Conservation (phyloP, 2,329 filamentous ascomycete genomes). For the Waltergamsia citrina region DNA sequence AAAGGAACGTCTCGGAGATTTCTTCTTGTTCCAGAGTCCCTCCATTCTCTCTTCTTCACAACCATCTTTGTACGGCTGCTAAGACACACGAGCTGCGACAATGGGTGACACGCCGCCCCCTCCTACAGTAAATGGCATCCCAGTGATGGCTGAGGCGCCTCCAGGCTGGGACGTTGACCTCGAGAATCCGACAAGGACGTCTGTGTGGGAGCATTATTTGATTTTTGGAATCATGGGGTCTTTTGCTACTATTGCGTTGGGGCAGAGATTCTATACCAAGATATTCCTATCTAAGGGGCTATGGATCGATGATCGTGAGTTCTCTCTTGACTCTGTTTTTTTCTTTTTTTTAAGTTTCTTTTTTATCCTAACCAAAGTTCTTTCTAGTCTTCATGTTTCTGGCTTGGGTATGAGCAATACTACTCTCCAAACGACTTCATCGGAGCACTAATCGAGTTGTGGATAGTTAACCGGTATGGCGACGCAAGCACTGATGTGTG, state of each 20-base stretch:
- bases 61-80: no score
- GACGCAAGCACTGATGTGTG: no score
- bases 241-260: conserved; percentile 13
- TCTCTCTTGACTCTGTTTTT: no score
- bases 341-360: no score
- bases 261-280: conserved; percentile 21
- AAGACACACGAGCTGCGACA: no score
- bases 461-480: no score
- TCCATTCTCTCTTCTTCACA: no score
- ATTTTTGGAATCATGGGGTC: conserved; percentile 15
- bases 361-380: neutral
- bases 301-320: conserved; percentile 13
- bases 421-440: conserved; percentile 7
- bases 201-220: conserved; percentile 11
- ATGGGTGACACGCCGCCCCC: no score
- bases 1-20: no score
- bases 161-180: conserved; percentile 17
- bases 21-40: no score
- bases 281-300: conserved; percentile 14
- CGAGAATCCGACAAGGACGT: conserved; percentile 11
- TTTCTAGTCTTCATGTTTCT: conserved; percentile 7
- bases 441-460: neutral
- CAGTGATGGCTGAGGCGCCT: no score
- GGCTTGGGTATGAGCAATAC: neutral
- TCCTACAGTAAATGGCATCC: no score